Evolutionary conservation across 2,329 filamentous ascomycete genomes (phyloP), one percentile per base, ranked within the genome.

Genomic region (Beauveria medogensis): DNA sequence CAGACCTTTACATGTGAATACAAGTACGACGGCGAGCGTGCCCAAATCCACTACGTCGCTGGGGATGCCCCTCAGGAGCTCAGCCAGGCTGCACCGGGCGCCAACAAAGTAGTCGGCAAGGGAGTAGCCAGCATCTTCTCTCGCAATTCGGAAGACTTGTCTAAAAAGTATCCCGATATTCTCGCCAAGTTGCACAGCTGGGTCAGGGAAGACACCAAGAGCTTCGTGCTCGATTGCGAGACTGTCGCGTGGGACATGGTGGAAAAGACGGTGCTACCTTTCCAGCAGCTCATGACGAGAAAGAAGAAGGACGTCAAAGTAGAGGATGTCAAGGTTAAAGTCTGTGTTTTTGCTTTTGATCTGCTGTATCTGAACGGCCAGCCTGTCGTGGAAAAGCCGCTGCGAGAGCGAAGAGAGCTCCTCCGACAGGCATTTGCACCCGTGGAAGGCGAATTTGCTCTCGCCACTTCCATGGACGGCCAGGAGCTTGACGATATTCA

Each of bases 1-100:
- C 94, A 96, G 71, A 89, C 88, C 28, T 99, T 99, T 69, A 97
- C 94, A 1, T 99, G 94, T 76, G 94, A 99, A 73, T 99, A 96
- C 81, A 99, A 99, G 74, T 99, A 99, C 70, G 94, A 99, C 69
- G 94, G 94, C 54, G 94, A 99, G 74, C 83, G 94, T 71, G 94
- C 94, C n/a, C 94, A 99, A 72, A 97, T 99, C 55, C 94, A 99
- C 72, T 99, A 96, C 67, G 91, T 97, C 37, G 88, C 92, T 5
- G 90, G 91, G 64, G 89, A 93, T 64, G 83, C 90, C 10, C 78
- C 85, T 2, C 78, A 89, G 62, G 81, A 91, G 59, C 88, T 91
- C 66, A 82, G 83, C 61, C 82, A 88, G 52, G 80, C 84, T 41
- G 77, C 82, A 1, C 77, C 80, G 12, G 76, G 83, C 6, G 84